Percentiles rank a stretch among this genome's conserved stretches.
phyloP scores from a whole-genome alignment of 306 rosid species.

The Casuarina cunninghamiana region DNA sequence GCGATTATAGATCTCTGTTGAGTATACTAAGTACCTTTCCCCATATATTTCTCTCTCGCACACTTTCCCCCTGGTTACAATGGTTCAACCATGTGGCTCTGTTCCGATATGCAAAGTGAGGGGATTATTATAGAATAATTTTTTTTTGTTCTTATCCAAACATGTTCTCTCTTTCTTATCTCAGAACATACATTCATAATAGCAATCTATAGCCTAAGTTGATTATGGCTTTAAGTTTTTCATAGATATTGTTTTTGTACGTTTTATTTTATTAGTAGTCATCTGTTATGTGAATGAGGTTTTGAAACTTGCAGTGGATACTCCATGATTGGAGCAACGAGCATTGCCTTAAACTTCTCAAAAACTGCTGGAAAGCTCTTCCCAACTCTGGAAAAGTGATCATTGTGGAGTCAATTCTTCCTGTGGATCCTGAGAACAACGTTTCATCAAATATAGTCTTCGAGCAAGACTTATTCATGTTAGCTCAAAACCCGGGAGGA shows the following conservation, averaged over 20 bases:
- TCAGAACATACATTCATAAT: neutral
- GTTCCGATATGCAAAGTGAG: neutral
- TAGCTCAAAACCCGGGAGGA: conserved; percentile 31
- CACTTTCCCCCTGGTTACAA: neutral
- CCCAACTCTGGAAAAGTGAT: conserved; percentile 31
- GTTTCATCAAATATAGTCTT: neutral
- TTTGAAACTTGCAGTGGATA: conserved; percentile 27
- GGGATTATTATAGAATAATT: neutral
- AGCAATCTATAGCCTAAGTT: neutral
- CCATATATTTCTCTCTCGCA: neutral
- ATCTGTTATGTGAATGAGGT: neutral
- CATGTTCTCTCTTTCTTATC: neutral
- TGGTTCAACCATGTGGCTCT: neutral
- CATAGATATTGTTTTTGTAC: neutral
- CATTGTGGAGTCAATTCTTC: conserved; percentile 30
- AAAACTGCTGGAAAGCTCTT: conserved; percentile 31
- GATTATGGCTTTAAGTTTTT: neutral
- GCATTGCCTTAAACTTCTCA: conserved; percentile 31
- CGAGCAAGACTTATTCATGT: conserved; percentile 27
- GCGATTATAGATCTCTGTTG: neutral
- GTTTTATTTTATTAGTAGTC: neutral
- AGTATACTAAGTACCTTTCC: neutral
- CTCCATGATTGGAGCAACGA: conserved; percentile 40
- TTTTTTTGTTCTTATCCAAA: too few relatives aligned
- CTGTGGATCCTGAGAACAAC: conserved; percentile 16